Base-by-base conservation (phyloP, 371 early-diverging fungal species). In the Entomophthora muscae region DNA sequence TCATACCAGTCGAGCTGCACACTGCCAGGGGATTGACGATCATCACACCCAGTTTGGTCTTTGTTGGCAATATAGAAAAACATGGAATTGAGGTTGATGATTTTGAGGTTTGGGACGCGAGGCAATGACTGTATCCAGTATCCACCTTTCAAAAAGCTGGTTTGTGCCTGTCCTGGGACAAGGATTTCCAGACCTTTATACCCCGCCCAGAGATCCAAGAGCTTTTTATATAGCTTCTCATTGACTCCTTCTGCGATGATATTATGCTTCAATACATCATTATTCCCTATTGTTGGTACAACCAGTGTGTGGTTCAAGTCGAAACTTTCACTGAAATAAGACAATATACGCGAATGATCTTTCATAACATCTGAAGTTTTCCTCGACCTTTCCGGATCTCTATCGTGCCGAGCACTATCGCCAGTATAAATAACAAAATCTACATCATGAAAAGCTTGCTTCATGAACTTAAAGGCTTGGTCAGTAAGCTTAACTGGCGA, bases 351-450 rank as follows among this genome's bases (percentile, higher is more conserved):
- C 31, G 66, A 65, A 60, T 78, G 76, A n/a, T 66, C 67, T 42
- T 42, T 17, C 42, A 42, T 42, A 5, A 42, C 42, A 3, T 66
- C 30, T 1, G 73, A 21, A 3, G 74, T 66, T 23, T 76, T 71
- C 32, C 70, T 61, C 22, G 67, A 66, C 23, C 58, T 1, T 27
- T 68, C 32, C n/a, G 61, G 27, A 69, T 78, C 78, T 17, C 75
- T 66, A 30, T 73, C 73, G 68, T 78, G 78, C 54, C 78, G 66
- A 2, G 70, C 72, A 3, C 71, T 71, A 54, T 78, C 78, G 59
- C 78, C 78, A 62, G 78, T 78, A 61, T 75, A 76, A 28, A 78
- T 60, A 57, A 78, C 68, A 64, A 78, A 78, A 56, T 78, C 75
- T 23, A 75, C 64, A 54, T 73, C 66, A 7, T 64, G 66, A 23